Percentiles rank a stretch among this genome's conserved stretches.
These are phyloP conservation scores for Penicillium sp. DNA, from an alignment of 2,329 filamentous ascomycete genomes.

Conservation along the genomic window DNA sequence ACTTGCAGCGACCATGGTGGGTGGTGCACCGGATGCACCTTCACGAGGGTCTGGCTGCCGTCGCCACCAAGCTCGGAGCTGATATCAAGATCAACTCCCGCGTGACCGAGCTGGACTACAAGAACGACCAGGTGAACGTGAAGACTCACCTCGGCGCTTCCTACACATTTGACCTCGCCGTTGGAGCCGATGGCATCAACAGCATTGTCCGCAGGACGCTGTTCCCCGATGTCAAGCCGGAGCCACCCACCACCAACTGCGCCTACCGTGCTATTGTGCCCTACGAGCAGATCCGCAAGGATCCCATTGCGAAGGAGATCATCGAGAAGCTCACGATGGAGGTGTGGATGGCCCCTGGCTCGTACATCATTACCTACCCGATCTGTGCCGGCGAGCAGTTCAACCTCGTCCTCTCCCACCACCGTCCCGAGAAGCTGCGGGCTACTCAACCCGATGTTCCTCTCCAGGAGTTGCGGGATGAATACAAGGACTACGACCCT, in stretches of 20 bases:
- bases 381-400: slow-evolving; percentile 43
- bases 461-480: slow-evolving; percentile 41
- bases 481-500: slow-evolving; percentile 45
- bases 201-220: slow-evolving; percentile 37
- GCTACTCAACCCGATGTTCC: slow-evolving; percentile 36
- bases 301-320: slow-evolving; percentile 39
- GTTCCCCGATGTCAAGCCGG: slow-evolving; percentile 41
- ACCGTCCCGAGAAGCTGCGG: slow-evolving; percentile 34
- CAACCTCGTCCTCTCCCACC: slow-evolving; percentile 46
- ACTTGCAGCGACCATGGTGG: slow-evolving; percentile 41
- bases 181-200: slow-evolving; percentile 44
- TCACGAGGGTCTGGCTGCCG: slow-evolving; percentile 41
- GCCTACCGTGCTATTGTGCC: slow-evolving; percentile 47
- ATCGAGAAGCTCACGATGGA: slow-evolving; percentile 42
- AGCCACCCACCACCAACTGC: slow-evolving; percentile 39
- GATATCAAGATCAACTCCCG: slow-evolving; percentile 36
- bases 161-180: slow-evolving; percentile 34
- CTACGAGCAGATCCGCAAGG: slow-evolving; percentile 40
- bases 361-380: slow-evolving; percentile 46
- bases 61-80: slow-evolving; percentile 39
- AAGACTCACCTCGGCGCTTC: slow-evolving; percentile 26
- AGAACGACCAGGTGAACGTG: slow-evolving; percentile 26
- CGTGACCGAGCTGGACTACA: slow-evolving; percentile 32
- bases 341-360: slow-evolving; percentile 37
- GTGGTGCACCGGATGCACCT: slow-evolving; percentile 48